Base-by-base conservation (phyloP, 2,329 filamentous ascomycete species). In the Colletotrichum ledebouriae region DNA sequence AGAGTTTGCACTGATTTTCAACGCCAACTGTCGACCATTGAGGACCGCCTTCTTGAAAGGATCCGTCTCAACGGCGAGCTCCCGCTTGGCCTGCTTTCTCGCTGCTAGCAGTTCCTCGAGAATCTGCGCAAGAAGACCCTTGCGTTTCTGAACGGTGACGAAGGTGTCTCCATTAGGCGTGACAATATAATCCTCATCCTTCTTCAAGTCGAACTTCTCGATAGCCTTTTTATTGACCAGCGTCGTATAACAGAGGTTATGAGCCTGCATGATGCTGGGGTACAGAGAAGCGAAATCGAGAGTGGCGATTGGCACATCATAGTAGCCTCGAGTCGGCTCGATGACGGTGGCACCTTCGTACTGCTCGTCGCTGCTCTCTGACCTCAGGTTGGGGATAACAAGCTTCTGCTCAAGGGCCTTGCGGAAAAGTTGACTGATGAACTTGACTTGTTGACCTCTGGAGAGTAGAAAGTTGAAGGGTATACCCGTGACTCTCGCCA, bases 221-320 rank as follows among this genome's bases (percentile, higher is more conserved):
- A 97, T 87, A 1, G 87, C 90, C 33, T 83, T 87, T 78, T 93
- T 94, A 77, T 92, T 94, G 47, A 98, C 82, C 37, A 98, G 84
- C 0, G 96, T 99, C 0, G 96, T 99, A 78, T 99, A 99, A 80
- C 96, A 99, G 22, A 99, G 88, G 73, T 99, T 99, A 81, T 99
- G 96, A 0, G 96, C 96, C 81, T 98, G 95, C 79, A 99, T 99
- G 76, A 99, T 99, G 83, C 94, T 98, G 22, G 96, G 96, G 75
- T 99, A 99, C 71, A 99, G 90, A 37, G 96, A 98, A 6, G 96
- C 96, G 74, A 99, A 99, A 93, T 99, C 96, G 49, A 99, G 90
- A 0, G 96, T 99, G 1, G 96, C 96, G 71, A 99, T 92, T 1
- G 96, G 96, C 29, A 97, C 93, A 75, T 96, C 91, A 79, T 99